Base-by-base conservation (phyloP, 2,329 filamentous ascomycete genomes). In the Microdochium nivale region DNA sequence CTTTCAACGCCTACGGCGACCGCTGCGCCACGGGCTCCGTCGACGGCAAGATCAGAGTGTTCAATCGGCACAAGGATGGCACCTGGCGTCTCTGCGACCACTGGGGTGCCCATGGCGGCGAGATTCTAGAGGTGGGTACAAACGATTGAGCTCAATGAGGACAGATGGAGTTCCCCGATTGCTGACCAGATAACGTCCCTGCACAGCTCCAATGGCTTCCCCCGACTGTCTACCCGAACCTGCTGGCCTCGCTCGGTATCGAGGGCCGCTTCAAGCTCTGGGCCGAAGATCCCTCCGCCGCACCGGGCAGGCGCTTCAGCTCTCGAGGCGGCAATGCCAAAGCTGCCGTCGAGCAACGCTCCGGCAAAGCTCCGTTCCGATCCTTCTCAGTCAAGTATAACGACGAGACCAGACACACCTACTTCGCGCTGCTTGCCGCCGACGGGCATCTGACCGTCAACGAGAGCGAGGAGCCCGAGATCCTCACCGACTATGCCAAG, bases 1-100 rank as follows among this genome's bases (percentile, higher is more conserved):
- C 89, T 58, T 95, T 95, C 78, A 96, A 96, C 69, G 85, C 84
- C 58, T 95, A 95, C 67, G 92, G 91, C 60, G 91, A 90, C 61
- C 88, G 91, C 59, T 91, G 92, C 75, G 88, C 91, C 43, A 94
- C 90, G 2, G 90, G 90, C 32, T 94, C 90, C 19, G 88, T 92
- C 19, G 92, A 97, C 67, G 92, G 95, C 67, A 89, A 87, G 66
- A 86, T 97, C 62, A 90, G 91, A 65, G 87, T 96, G 56, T 96
- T 92, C 79, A 89, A 92, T 68, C 80, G 86, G 48, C 86, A 94
- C 64, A 84, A 84, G 58, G 86, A 90, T 60, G 83, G 83, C 43
- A 75, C 81, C 52, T 96, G 90, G 89, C 78, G 81, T 49, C 72
- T 94, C 35, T 87, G 84, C 64, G 92, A 97, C 70, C 90, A 83